A percentile compares a stretch with the other conserved stretches of the same genome.
Conservation (phyloP, 352 stramenopile species). For the Elongisporangium undulatum region DNA sequence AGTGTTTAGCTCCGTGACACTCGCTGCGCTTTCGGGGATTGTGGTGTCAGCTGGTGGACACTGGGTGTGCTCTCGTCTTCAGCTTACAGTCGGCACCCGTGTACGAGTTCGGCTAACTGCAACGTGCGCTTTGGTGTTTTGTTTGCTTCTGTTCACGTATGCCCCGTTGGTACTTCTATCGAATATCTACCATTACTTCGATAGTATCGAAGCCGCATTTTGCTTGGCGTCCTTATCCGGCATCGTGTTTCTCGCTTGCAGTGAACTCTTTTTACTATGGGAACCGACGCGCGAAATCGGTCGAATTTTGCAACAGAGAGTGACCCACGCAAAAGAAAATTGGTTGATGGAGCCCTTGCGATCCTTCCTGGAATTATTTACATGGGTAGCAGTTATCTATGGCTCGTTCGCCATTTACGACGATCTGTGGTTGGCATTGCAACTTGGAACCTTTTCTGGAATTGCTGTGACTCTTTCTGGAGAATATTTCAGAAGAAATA, state of each 20-base stretch:
- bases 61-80: conserved; percentile 54
- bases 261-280: conserved; percentile 82
- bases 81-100: conserved; percentile 49
- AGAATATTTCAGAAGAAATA: conserved; percentile 69
- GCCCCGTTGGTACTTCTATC: conserved; percentile 62
- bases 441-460: conserved; percentile 79
- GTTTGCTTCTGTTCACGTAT: conserved; percentile 65
- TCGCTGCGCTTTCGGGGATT: conserved; percentile 68
- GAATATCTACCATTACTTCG: conserved; percentile 83
- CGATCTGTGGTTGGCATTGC: conserved; percentile 69
- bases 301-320: conserved; percentile 65
- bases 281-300: conserved; percentile 67
- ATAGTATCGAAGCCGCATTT: conserved; percentile 83
- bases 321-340: conserved; percentile 75
- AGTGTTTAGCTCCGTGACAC: conserved; percentile 66
- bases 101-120: conserved; percentile 56
- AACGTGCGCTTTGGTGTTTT: conserved; percentile 75
- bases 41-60: conserved; percentile 73
- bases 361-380: conserved; percentile 82
- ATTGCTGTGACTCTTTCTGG: conserved; percentile 76
- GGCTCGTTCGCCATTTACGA: conserved; percentile 82
- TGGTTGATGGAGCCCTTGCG: conserved; percentile 70
- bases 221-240: conserved; percentile 73
- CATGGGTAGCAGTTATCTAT: conserved; percentile 74
- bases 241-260: conserved; percentile 76